Evolutionary conservation across 2,329 filamentous ascomycete genomes (phyloP).

Genomic region (Stenocarpella maydis): DNA sequence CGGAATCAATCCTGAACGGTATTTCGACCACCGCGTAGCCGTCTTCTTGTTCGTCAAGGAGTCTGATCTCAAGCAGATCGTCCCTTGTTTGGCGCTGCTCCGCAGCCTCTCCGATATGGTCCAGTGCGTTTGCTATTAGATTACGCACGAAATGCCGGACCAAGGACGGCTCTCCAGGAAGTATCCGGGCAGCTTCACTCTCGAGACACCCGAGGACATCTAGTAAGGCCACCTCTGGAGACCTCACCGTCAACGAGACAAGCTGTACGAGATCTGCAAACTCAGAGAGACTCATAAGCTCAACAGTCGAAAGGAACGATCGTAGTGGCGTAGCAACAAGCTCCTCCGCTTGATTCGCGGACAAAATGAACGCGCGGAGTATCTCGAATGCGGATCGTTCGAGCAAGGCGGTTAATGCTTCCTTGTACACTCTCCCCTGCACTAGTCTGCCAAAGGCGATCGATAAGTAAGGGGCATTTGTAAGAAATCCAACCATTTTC

Average conservation of each 20-base stretch:
- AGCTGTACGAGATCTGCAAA: not conserved
- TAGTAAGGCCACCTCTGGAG: not conserved
- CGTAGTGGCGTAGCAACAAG: not conserved
- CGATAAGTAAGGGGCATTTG: not conserved
- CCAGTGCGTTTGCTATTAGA: not conserved
- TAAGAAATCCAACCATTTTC: not conserved
- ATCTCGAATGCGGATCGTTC: not conserved
- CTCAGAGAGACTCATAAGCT: not conserved
- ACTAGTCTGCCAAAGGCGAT: not conserved
- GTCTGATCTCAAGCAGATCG: not conserved
- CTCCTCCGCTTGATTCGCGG: not conserved
- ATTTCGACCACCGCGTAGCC: not conserved
- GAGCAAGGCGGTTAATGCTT: not conserved
- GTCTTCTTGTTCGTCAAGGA: not conserved
- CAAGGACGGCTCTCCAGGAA: not conserved
- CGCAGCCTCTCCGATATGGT: not conserved
- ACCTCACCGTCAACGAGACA: not conserved
- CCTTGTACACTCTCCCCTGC: not conserved
- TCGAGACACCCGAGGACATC: not conserved
- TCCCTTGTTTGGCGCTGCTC: not conserved
- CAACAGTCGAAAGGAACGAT: not conserved
- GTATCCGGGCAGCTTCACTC: not conserved
- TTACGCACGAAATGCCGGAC: not conserved
- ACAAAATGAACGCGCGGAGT: not conserved
- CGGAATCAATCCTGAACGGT: not conserved